Evolutionary conservation across 306 rosid species (phyloP).

Genomic region (Cucurbita ficifolia): DNA sequence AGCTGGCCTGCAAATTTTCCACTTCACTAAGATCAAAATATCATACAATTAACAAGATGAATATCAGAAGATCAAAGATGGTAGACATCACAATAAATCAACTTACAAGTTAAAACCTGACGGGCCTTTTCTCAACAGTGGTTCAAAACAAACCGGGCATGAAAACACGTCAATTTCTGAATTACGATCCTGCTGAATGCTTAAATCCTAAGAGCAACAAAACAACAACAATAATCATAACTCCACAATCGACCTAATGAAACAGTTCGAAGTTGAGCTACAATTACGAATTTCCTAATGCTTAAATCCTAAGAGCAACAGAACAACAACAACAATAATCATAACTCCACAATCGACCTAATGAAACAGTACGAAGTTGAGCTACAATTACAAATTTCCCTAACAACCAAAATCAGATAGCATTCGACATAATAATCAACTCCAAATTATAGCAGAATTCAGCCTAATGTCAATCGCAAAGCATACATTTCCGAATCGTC

Average conservation of each 20-base stretch:
- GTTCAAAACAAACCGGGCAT: conserved; percentile 82
- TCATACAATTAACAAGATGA: neutral
- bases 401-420: neutral
- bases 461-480: neutral
- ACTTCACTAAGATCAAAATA: conserved; percentile 6
- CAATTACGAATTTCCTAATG: neutral
- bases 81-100: neutral
- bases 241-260: neutral
- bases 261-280: neutral
- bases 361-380: neutral
- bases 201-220: conserved; percentile 22
- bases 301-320: conserved; percentile 23
- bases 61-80: neutral
- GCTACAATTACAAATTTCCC: neutral
- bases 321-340: neutral
- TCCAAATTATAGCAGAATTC: neutral
- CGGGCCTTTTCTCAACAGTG: conserved; percentile 78
- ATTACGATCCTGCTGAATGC: conserved; percentile 23
- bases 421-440: neutral
- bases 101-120: conserved; percentile 76
- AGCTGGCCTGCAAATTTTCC: conserved; percentile 47
- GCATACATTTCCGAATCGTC: neutral
- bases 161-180: conserved; percentile 39
- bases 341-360: neutral
- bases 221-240: neutral